Percentiles rank a stretch among this genome's conserved stretches.
Conservation (phyloP, 345 rosid species). For the Geranium brycei region DNA sequence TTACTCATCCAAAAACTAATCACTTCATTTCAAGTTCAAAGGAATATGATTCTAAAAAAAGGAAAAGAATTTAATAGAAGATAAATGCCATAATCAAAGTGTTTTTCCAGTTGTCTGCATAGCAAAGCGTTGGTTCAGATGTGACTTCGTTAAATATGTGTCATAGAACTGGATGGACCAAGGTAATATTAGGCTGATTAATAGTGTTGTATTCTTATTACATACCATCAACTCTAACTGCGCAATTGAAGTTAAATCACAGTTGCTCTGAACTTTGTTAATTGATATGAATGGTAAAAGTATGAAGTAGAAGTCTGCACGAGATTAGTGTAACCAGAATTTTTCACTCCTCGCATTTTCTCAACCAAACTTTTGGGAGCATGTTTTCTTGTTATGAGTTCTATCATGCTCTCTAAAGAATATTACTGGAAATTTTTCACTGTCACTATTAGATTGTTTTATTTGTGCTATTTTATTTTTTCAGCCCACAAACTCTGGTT, state of each 20-base stretch:
- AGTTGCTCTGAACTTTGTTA: not conserved
- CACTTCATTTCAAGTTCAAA: no score
- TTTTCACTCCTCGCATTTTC: not conserved
- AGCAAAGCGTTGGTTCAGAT: no score
- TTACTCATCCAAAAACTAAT: no score
- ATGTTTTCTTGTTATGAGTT: not conserved
- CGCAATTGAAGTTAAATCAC: not conserved
- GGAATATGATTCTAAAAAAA: no score
- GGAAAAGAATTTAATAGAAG: no score
- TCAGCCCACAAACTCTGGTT: not conserved
- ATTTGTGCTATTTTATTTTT: no score
- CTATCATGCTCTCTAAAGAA: not conserved
- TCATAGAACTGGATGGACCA: not conserved
- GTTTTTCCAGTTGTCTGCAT: no score
- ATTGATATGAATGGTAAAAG: not conserved
- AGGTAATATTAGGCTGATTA: not conserved
- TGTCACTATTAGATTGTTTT: not conserved
- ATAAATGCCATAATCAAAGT: no score
- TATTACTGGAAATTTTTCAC: not conserved
- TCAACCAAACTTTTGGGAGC: not conserved
- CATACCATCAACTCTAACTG: not conserved
- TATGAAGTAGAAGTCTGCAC: not conserved
- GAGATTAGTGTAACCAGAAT: not conserved
- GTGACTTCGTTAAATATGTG: no score
- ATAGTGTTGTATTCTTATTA: not conserved